These are phyloP conservation scores for Scheffersomyces ergatensis DNA, from an alignment of 805 yeast species.

Conservation along the genomic window DNA sequence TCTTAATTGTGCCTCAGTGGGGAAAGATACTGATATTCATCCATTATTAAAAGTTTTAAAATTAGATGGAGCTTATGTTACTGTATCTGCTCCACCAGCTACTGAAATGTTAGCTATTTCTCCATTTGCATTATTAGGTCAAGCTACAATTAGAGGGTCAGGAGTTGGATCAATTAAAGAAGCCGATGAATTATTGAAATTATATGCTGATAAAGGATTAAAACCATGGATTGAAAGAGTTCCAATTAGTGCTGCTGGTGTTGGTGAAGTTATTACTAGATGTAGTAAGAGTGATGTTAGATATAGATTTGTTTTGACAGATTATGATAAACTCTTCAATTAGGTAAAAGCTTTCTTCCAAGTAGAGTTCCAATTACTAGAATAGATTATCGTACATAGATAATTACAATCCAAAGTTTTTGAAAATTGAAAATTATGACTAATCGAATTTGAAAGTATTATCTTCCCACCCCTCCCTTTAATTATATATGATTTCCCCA, in stretches of 20 bases:
- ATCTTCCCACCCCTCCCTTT: too few relatives aligned
- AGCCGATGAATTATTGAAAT: constrained; percentile 32
- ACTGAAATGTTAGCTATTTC: constrained; percentile 16
- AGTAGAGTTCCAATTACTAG: too few relatives aligned
- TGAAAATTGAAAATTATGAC: too few relatives aligned
- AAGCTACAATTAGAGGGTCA: constrained; percentile 27
- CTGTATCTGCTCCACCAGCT: constrained; percentile 29
- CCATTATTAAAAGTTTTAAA: constrained; percentile 40
- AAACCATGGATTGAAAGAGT: constrained; percentile 36
- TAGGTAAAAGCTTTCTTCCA: too few relatives aligned
- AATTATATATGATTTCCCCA: too few relatives aligned
- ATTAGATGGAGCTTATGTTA: constrained; percentile 23
- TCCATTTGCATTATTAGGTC: constrained; percentile 26
- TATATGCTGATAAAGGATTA: constrained; percentile 36
- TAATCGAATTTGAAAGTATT: too few relatives aligned
- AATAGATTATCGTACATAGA: too few relatives aligned
- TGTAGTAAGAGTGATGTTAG: constrained; percentile 33
- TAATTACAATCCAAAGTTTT: too few relatives aligned
- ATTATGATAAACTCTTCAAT: constrained; percentile 46
- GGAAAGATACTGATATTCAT: constrained; percentile 49
- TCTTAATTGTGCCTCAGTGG: constrained; percentile 51
- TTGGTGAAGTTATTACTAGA: constrained; percentile 32
- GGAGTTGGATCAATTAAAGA: constrained; percentile 35
- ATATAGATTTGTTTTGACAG: constrained; percentile 59
- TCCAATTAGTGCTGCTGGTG: constrained; percentile 31